A percentile compares a stretch with the other conserved stretches of the same genome.
Conservation (phyloP, 768 basidiomycete species). For the Leccinellum albellum region DNA sequence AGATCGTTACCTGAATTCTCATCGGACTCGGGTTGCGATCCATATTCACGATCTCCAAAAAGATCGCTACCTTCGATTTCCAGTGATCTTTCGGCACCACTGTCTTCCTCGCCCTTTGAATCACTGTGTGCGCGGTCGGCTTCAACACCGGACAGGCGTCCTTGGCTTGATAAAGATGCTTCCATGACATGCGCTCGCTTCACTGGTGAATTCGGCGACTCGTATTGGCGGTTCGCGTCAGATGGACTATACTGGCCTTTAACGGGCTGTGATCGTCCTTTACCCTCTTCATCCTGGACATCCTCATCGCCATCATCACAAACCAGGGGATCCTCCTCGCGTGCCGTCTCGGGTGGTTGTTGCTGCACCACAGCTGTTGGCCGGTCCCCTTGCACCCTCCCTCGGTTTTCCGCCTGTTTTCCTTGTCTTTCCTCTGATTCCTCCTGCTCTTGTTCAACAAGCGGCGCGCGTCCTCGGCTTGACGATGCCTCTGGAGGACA, state of each 20-base stretch:
- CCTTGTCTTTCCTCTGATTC: slow-evolving; percentile 1
- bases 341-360: not conserved
- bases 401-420: not conserved
- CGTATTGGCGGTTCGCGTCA: slow-evolving; percentile 2
- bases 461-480: not conserved
- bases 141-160: not conserved
- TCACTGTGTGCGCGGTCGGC: not conserved
- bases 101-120: not conserved
- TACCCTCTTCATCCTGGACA: slow-evolving; percentile 1
- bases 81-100: not conserved
- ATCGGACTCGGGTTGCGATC: not conserved
- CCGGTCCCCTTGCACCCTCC: not conserved
- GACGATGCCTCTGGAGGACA: not conserved
- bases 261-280: not conserved
- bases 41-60: slow-evolving; percentile 18
- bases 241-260: slow-evolving; percentile 16
- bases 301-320: slow-evolving; percentile 6
- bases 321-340: not conserved
- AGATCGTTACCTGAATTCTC: slow-evolving; percentile 12
- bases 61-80: slow-evolving; percentile 17
- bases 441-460: not conserved
- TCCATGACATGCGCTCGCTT: slow-evolving; percentile 12
- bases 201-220: not conserved
- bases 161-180: not conserved
- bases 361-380: not conserved